Evolutionary conservation across 106 monocot species (phyloP), one percentile per base, ranked within the genome.

Genomic region (Hemerocallis citrina): DNA sequence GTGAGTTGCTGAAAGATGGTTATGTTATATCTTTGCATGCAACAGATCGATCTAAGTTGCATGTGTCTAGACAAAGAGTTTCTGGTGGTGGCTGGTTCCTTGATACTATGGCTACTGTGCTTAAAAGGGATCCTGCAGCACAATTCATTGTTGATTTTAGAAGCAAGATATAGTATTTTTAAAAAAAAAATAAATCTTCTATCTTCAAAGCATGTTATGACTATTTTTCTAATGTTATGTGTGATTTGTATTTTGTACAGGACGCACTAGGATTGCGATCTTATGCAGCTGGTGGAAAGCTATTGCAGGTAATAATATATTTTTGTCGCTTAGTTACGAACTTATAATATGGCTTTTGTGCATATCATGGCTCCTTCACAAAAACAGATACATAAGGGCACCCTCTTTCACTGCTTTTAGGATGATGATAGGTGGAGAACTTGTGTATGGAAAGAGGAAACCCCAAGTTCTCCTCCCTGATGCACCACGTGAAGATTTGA

Each of bases 81-180:
- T 62, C 85, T 52, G 82, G 82, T 52, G 88, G 82, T 73, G 98
- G 81, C 11, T 98, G 88, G 92, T 79, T 80, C 49, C 65, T 92
- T 30, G 92, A 98, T 68, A 65, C 66, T 28, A 50, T 92, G 42
- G 62, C 84, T 27, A 88, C 82, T 74, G 85, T 92, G 36, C 82
- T 92, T 14, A 88, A 85, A 72, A 77, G 92, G n/a, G 98, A 92
- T 76, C 98, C 98, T 56, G 85, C 92, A 56, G 79, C 80, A 27
- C 92, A 98, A 38, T 98, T 92, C 64, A 59, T 92, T 33, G 75
- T 98, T 64, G 64, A 75, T 40, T 98, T 85, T 61, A 76, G 50
- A 56, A 91, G 50, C 79, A 92, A 98, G 92, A 92, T 98, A 34
- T 47, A 17, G n/a, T n/a, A n/a, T n/a, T n/a, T n/a, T n/a, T n/a